Base-by-base conservation (phyloP, 2,329 filamentous ascomycete genomes). In the Sporothrix pallida region DNA sequence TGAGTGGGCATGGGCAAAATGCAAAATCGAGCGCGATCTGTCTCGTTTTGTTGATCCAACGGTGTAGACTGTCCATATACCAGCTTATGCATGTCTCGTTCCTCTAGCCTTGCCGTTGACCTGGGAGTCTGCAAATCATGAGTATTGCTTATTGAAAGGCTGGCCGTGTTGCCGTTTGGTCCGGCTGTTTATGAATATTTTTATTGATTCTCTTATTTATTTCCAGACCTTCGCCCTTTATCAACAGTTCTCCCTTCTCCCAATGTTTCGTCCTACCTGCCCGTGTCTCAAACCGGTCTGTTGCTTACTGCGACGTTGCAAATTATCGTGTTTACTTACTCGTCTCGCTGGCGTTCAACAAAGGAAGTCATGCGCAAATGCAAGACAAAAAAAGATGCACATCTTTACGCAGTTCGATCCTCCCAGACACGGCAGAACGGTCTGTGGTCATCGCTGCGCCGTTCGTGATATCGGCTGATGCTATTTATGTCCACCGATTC, bases 291-390 rank as follows among this genome's bases (percentile, higher is more conserved):
- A 60, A 13, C 50, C 52, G 2, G 37, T 31, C 31, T 23, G 52
- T 44, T 70, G 68, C 52, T 70, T 56, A 70, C 68, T 58, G 68
- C 68, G 68, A 60, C 42, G 67, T 70, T 44, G 50, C 68, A 46
- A 44, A 46, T 17, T 31, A 23, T 46, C 20, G 37, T 70, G 68
- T 60, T 60, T 26, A 56, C 50, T 70, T 46, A 46, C 50, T 58
- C 68, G 31, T 58, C 68, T 56, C 31, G n/a, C 31, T 20, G 31
- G 48, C 31, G 46, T 56, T 54, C n/a, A 46, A 70, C 50, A 58
- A 70, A 70, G 52, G 23, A 58, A 69, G 48, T 17, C 17, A 15
- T 70, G 52, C 12, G 37, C 37, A 31, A 3, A 31, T 26, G 26
- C 68, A 10, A 70, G 46, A 56, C 67, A 54, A 26, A 42, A 42